Conservation (phyloP, 148 eudicot species). For the Rhododendron vialii region DNA sequence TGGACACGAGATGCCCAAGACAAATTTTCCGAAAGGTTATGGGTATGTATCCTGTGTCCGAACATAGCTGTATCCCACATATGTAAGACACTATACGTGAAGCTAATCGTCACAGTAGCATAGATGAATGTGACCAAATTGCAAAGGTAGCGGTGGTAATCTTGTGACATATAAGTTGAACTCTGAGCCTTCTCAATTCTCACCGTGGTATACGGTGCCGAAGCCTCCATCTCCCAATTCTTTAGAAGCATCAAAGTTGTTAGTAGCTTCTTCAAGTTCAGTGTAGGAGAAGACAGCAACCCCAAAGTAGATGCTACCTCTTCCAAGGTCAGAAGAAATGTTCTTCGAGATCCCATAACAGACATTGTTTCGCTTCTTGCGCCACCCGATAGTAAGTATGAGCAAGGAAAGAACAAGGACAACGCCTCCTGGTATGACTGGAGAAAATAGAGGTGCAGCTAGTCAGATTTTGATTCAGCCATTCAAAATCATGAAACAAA, state of each 20-base stretch:
- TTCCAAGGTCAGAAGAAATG: slow-evolving; percentile 24
- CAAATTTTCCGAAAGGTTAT: too few species aligned
- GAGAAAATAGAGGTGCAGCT: background rate
- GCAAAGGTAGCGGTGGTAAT: background rate
- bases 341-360: background rate
- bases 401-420: slow-evolving; percentile 6
- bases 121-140: background rate
- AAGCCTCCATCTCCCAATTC: slow-evolving; percentile 62
- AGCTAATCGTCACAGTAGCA: background rate
- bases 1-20: background rate
- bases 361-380: slow-evolving; percentile 10
- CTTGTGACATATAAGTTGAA: background rate
- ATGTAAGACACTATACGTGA: background rate
- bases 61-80: background rate
- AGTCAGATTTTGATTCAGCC: background rate
- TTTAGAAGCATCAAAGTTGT: slow-evolving; percentile 34
- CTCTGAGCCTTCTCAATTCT: slow-evolving; percentile 4
- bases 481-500: background rate
- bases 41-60: background rate
- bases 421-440: slow-evolving; percentile 25
- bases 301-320: slow-evolving; percentile 23
- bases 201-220: slow-evolving; percentile 59
- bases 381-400: slow-evolving; percentile 16
- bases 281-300: slow-evolving; percentile 41
- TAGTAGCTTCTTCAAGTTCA: slow-evolving; percentile 48